phyloP scores from a whole-genome alignment of 768 basidiomycete genomes.

The Pleurotus djamor region DNA sequence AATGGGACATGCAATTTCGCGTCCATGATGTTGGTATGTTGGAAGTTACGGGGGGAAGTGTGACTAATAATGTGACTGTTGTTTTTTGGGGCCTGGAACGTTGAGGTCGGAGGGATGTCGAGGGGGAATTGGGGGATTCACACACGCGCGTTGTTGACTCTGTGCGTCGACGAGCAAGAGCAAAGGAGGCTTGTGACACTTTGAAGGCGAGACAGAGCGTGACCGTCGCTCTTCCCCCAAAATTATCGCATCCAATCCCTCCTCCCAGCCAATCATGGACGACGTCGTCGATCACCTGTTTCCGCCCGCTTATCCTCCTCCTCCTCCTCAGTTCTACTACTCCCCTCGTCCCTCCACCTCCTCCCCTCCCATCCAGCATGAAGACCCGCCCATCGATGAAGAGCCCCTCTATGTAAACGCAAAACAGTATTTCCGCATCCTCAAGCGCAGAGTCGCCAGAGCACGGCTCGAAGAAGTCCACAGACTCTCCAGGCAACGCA shows the following conservation, averaged over 20 bases:
- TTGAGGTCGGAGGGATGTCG: background rate
- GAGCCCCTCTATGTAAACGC: conserved; percentile 99
- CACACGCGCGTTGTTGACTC: background rate
- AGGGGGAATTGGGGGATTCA: background rate
- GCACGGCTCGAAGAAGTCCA: conserved; percentile 94
- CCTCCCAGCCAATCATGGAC: conserved; percentile 45
- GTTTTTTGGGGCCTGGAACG: background rate
- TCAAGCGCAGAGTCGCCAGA: conserved; percentile 90
- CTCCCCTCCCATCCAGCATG: conserved; percentile 13
- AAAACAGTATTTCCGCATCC: conserved; percentile 98
- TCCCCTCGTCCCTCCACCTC: conserved; percentile 12
- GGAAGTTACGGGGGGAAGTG: conserved; percentile 16
- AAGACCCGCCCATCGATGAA: conserved; percentile 65
- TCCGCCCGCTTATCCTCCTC: conserved; percentile 57
- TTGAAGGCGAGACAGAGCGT: no score
- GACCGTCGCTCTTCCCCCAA: background rate
- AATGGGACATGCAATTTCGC: conserved; percentile 22
- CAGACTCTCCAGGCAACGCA: conserved; percentile 87
- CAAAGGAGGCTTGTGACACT: no score
- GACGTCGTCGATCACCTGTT: conserved; percentile 63
- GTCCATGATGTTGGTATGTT: conserved; percentile 28
- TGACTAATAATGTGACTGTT: conserved; percentile 3
- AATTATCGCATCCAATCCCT: conserved; percentile 8
- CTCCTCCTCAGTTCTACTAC: conserved; percentile 25
- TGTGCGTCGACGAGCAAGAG: background rate